These are phyloP conservation scores for Podospora didyma DNA, from an alignment of 495 filamentous ascomycete genomes.

Conservation along the genomic window DNA sequence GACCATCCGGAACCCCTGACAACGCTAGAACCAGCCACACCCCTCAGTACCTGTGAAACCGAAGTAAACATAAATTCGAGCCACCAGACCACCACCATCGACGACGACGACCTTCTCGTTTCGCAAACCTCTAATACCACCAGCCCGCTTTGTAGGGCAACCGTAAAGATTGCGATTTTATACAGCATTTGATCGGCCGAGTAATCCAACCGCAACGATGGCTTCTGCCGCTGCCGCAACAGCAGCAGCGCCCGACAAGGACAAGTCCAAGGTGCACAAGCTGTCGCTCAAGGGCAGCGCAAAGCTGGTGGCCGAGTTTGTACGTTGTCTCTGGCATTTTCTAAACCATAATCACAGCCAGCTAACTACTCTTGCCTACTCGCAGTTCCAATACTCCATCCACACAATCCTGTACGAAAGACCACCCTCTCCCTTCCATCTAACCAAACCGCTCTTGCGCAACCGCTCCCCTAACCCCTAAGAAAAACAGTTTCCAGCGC, in stretches of 20 bases:
- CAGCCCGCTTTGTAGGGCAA: no score
- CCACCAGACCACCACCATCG: no score
- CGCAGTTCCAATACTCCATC: conserved; percentile 93
- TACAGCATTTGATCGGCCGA: no score
- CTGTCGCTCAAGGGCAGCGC: conserved; percentile 90
- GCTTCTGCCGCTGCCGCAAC: neutral
- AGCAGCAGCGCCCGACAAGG: conserved; percentile 41
- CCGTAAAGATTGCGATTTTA: no score
- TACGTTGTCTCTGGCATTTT: conserved; percentile 39
- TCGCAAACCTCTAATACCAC: no score
- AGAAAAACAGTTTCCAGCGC: conserved; percentile 70
- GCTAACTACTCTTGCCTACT: conserved; percentile 9
- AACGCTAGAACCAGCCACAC: conserved; percentile 4
- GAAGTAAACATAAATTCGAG: conserved; percentile 17
- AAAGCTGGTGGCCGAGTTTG: conserved; percentile 92
- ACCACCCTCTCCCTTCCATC: conserved; percentile 21
- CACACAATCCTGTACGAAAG: conserved; percentile 81
- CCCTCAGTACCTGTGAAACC: no score
- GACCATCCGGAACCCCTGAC: conserved; percentile 19
- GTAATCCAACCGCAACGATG: neutral
- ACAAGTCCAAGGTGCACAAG: conserved; percentile 91
- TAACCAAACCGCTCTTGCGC: neutral
- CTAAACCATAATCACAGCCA: neutral
- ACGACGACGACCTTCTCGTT: neutral
- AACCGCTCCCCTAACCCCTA: neutral